Evolutionary conservation across 495 filamentous ascomycete species (phyloP).

Genomic region (Aspergillus incahuasiensis): DNA sequence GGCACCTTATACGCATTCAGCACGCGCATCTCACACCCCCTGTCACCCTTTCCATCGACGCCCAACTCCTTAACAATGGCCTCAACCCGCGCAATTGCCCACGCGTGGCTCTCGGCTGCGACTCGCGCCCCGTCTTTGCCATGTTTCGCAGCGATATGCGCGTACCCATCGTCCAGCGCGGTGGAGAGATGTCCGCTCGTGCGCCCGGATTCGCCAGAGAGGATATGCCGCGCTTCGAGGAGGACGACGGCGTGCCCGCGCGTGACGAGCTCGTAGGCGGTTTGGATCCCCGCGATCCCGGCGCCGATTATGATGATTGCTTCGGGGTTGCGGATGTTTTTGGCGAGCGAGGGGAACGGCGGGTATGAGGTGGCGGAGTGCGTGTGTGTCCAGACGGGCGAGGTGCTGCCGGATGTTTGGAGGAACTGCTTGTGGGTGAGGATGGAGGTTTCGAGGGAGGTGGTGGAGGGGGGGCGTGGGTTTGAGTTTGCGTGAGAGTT

Average conservation of each 20-base stretch:
- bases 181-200: constrained; percentile 53
- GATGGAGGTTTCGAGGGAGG: no score
- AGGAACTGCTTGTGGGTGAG: background rate
- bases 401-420: constrained; percentile 45
- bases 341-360: constrained; percentile 35
- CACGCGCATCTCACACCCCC: no score
- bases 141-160: constrained; percentile 47
- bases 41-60: no score
- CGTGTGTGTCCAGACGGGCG: constrained; percentile 50
- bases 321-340: constrained; percentile 21
- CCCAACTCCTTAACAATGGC: constrained; percentile 39
- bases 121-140: constrained; percentile 41
- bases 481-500: no score
- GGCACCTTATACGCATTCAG: no score
- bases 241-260: constrained; percentile 46
- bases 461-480: no score
- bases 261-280: constrained; percentile 50
- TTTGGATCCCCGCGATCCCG: constrained; percentile 51
- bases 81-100: constrained; percentile 47
- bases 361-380: constrained; percentile 46
- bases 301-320: constrained; percentile 52
- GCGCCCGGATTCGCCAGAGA: constrained; percentile 50
- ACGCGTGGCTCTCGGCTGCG: constrained; percentile 52
- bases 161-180: constrained; percentile 49
- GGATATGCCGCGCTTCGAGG: constrained; percentile 49